These are phyloP conservation scores for Exophiala sideris DNA, from an alignment of 2,329 filamentous ascomycete species.

Conservation along the genomic window DNA sequence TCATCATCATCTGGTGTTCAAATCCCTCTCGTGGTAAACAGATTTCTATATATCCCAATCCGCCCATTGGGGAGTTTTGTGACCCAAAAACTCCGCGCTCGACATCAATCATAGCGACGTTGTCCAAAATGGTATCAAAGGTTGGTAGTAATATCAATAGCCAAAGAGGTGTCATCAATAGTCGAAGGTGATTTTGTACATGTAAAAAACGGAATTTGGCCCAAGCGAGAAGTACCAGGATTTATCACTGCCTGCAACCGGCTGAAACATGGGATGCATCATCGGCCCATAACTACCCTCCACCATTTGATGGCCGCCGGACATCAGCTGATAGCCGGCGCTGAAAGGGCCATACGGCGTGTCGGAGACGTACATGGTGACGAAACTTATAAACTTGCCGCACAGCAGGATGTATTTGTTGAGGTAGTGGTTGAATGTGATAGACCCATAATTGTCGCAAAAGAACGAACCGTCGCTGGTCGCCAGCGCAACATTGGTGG, in stretches of 20 bases:
- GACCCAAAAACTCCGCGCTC: too few species aligned
- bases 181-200: slow-evolving; percentile 9
- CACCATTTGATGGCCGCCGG: background rate
- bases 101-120: too few species aligned
- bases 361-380: slow-evolving; percentile 5
- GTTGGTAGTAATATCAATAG: background rate
- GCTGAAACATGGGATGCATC: slow-evolving; percentile 1
- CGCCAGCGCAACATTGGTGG: background rate
- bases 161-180: background rate
- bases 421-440: slow-evolving; percentile 6
- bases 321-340: background rate
- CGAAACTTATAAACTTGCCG: background rate
- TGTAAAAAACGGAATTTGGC: slow-evolving; percentile 2
- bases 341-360: slow-evolving; percentile 8
- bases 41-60: too few species aligned
- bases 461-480: background rate
- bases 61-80: too few species aligned
- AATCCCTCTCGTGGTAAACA: too few species aligned
- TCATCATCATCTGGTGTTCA: too few species aligned
- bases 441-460: slow-evolving; percentile 1
- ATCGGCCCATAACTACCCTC: background rate
- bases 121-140: too few species aligned
- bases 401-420: slow-evolving; percentile 8
- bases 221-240: slow-evolving; percentile 6
- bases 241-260: background rate